A percentile compares a stretch with the other conserved stretches of the same genome.
Conservation (phyloP, 306 rosid genomes). For the Fragaria ananassa region DNA sequence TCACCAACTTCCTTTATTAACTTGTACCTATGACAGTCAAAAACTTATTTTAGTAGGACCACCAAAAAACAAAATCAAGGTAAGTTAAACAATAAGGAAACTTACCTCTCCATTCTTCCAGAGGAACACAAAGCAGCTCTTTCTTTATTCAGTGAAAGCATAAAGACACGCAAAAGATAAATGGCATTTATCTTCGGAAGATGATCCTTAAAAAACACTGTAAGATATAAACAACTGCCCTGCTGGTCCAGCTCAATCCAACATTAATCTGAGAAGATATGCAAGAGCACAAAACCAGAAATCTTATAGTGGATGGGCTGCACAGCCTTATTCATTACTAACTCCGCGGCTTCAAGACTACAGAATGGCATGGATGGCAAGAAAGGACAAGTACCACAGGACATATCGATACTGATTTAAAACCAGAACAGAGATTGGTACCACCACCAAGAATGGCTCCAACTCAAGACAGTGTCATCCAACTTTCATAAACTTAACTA, state of each 20-base stretch:
- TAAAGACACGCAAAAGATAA: slow-evolving; percentile 52
- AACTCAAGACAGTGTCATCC: slow-evolving; percentile 36
- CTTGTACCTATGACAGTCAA: slow-evolving; percentile 53
- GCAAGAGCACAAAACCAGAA: slow-evolving; percentile 59
- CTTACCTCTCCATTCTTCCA: slow-evolving; percentile 86
- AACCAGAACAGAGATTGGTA: slow-evolving; percentile 39
- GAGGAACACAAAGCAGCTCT: slow-evolving; percentile 52
- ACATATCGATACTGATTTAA: slow-evolving; percentile 54
- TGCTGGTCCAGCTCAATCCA: slow-evolving; percentile 58
- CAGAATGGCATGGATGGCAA: slow-evolving; percentile 33
- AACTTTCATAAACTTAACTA: slow-evolving; percentile 35
- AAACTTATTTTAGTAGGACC: background rate
- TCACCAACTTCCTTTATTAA: slow-evolving; percentile 98
- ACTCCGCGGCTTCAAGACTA: slow-evolving; percentile 39
- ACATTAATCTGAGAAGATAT: slow-evolving; percentile 62
- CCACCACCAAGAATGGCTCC: slow-evolving; percentile 34
- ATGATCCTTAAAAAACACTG: slow-evolving; percentile 38
- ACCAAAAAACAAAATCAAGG: background rate
- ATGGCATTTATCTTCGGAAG: slow-evolving; percentile 63
- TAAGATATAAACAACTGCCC: slow-evolving; percentile 44
- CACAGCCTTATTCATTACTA: slow-evolving; percentile 67
- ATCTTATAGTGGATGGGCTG: slow-evolving; percentile 57
- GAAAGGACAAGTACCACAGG: slow-evolving; percentile 43
- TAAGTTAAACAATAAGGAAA: slow-evolving; percentile 11
- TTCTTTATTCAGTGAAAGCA: slow-evolving; percentile 62